These are phyloP conservation scores for Tephrocybe sp. DNA, from an alignment of 768 basidiomycete genomes.

Conservation along the genomic window DNA sequence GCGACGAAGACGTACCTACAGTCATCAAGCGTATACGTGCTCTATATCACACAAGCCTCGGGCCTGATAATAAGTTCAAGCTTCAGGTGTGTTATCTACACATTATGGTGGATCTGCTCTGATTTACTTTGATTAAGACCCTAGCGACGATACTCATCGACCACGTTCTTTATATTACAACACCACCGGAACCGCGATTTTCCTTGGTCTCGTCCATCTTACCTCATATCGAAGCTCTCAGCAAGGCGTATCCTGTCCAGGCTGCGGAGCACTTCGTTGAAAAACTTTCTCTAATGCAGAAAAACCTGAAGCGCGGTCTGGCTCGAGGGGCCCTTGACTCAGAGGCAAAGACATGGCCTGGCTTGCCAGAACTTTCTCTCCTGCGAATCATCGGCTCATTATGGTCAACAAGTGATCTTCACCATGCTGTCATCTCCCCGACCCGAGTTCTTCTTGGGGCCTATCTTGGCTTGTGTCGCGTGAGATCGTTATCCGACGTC, in stretches of 20 bases:
- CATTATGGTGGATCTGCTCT: not conserved
- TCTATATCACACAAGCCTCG: conserved; percentile 90
- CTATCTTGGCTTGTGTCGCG: conserved; percentile 82
- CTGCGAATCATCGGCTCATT: conserved; percentile 75
- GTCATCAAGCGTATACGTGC: conserved; percentile 90
- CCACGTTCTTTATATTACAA: conserved; percentile 76
- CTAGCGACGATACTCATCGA: conserved; percentile 82
- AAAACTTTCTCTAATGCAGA: conserved; percentile 89
- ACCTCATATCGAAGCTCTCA: conserved; percentile 77
- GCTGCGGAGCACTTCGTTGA: conserved; percentile 75
- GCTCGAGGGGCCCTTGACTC: conserved; percentile 58
- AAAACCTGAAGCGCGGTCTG: conserved; percentile 85
- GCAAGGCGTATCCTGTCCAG: conserved; percentile 77
- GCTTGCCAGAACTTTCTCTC: conserved; percentile 74
- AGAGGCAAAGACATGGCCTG: conserved; percentile 85
- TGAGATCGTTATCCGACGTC: conserved; percentile 73
- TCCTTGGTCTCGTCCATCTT: conserved; percentile 60
- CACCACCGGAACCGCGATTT: conserved; percentile 60
- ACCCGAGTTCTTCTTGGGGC: conserved; percentile 86
- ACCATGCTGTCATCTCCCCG: conserved; percentile 85
- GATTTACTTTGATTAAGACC: conserved; percentile 38
- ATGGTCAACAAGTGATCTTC: conserved; percentile 95
- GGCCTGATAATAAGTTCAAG: conserved; percentile 87
- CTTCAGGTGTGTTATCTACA: conserved; percentile 61
- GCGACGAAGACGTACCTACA: conserved; percentile 68